Percentiles rank a stretch among this genome's conserved stretches.
Conservation (phyloP, 352 stramenopile genomes). For the Globisporangium middletonii region DNA sequence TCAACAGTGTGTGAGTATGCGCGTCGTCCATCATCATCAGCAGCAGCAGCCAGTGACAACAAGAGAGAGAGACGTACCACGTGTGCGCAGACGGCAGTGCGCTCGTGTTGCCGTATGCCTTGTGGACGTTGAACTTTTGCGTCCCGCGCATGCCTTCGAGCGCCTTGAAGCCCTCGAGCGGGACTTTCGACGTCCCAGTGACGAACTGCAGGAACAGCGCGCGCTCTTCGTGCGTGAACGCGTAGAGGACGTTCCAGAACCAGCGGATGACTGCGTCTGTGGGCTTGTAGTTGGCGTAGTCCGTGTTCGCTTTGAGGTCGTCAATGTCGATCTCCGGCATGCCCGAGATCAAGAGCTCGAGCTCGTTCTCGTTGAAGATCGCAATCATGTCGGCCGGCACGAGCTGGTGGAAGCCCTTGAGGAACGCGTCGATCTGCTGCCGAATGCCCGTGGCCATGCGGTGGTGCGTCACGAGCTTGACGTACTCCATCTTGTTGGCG, state of each 20-base stretch:
- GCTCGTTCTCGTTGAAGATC: slow-evolving; percentile 93
- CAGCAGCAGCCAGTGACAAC: slow-evolving; percentile 1
- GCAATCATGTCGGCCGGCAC: slow-evolving; percentile 87
- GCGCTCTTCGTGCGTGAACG: slow-evolving; percentile 89
- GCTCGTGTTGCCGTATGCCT: slow-evolving; percentile 89
- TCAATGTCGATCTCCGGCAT: slow-evolving; percentile 93
- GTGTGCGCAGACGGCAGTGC: slow-evolving; percentile 94
- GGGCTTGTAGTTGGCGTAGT: slow-evolving; percentile 91
- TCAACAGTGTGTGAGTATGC: slow-evolving; percentile 1
- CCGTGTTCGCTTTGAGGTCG: slow-evolving; percentile 91
- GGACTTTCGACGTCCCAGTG: slow-evolving; percentile 91
- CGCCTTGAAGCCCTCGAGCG: slow-evolving; percentile 97
- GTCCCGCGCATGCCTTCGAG: slow-evolving; percentile 98
- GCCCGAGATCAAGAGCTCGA: slow-evolving; percentile 91
- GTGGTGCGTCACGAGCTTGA: slow-evolving; percentile 95
- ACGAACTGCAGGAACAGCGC: slow-evolving; percentile 93
- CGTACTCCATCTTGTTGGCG: slow-evolving; percentile 93
- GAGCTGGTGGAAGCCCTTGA: slow-evolving; percentile 89
- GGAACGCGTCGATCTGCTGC: slow-evolving; percentile 90
- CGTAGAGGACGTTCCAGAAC: slow-evolving; percentile 93
- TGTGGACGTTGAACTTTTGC: slow-evolving; percentile 99
- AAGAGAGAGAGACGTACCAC: slow-evolving; percentile 64
- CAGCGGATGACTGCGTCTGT: slow-evolving; percentile 89
- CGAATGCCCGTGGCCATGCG: slow-evolving; percentile 98
- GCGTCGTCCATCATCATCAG: background rate